These are phyloP conservation scores for Penicillium coffeae DNA, from an alignment of 495 filamentous ascomycete genomes.

Conservation along the genomic window DNA sequence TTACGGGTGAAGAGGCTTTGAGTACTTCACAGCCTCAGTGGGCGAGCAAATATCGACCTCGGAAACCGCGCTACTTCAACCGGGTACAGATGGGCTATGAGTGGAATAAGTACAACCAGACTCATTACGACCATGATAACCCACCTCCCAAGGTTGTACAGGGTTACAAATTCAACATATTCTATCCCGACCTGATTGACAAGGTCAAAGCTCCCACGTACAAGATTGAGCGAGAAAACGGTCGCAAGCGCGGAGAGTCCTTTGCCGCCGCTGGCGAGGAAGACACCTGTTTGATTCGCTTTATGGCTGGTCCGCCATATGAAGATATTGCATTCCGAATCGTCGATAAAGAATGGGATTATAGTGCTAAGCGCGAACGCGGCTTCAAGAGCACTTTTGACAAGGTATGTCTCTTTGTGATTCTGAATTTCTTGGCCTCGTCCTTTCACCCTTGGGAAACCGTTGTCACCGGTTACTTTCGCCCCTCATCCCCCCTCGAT, in stretches of 20 bases:
- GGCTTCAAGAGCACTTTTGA: conserved; percentile 97
- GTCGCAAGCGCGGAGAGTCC: conserved; percentile 82
- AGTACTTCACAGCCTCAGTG: conserved; percentile 66
- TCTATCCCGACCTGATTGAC: conserved; percentile 98
- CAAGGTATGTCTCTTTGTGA: conserved; percentile 60
- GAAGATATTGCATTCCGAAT: conserved; percentile 97
- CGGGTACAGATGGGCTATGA: conserved; percentile 99
- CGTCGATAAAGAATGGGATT: conserved; percentile 99
- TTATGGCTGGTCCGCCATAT: conserved; percentile 93
- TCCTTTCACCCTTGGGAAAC: neutral
- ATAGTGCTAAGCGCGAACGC: conserved; percentile 89
- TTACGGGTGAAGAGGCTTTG: conserved; percentile 84
- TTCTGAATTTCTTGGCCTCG: neutral
- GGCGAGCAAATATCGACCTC: conserved; percentile 85
- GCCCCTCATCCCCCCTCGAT: conserved; percentile 3
- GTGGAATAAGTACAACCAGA: conserved; percentile 99
- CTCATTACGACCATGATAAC: conserved; percentile 98
- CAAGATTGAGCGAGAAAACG: conserved; percentile 87
- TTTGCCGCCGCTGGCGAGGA: conserved; percentile 95
- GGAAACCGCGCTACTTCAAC: conserved; percentile 97
- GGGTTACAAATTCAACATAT: conserved; percentile 99
- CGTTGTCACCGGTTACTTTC: no score
- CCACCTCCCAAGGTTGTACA: conserved; percentile 97
- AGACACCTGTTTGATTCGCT: conserved; percentile 94
- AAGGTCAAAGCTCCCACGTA: conserved; percentile 93